Evolutionary conservation across 2,329 filamentous ascomycete genomes (phyloP).

Genomic region (Fusarium sublunatum): DNA sequence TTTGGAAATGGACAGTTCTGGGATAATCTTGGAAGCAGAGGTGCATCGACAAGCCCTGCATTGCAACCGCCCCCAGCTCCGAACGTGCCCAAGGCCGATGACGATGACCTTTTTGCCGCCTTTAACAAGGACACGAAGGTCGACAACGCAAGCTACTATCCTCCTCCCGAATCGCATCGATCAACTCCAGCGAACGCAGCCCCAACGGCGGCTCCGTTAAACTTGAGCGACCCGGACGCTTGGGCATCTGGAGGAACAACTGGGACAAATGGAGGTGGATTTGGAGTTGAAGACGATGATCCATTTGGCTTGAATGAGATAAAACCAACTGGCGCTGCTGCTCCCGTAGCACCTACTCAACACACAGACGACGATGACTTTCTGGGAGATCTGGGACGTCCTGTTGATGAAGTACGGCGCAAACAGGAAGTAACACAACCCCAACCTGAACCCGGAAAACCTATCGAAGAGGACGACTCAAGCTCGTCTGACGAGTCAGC

Average conservation of each 20-base stretch:
- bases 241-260: constrained; percentile 56
- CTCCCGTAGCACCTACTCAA: constrained; percentile 47
- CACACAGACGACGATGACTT: constrained; percentile 70
- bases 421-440: constrained; percentile 57
- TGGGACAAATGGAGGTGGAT: constrained; percentile 48
- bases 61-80: constrained; percentile 36
- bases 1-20: constrained; percentile 83
- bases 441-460: constrained; percentile 64
- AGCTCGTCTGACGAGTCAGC: constrained; percentile 59
- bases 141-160: constrained; percentile 73
- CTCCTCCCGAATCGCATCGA: constrained; percentile 56
- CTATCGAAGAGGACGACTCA: constrained; percentile 64
- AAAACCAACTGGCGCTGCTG: constrained; percentile 55
- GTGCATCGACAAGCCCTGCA: constrained; percentile 54
- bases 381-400: constrained; percentile 71
- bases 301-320: constrained; percentile 83
- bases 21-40: constrained; percentile 74
- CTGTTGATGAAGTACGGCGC: constrained; percentile 71
- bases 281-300: constrained; percentile 81
- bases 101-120: constrained; percentile 74
- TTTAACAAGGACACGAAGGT: constrained; percentile 75
- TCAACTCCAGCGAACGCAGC: constrained; percentile 58
- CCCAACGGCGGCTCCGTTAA: constrained; percentile 52
- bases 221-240: constrained; percentile 65
- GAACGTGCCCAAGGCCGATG: constrained; percentile 52